These are phyloP conservation scores for Platismatia glauca DNA, from an alignment of 495 filamentous ascomycete genomes.

Conservation along the genomic window DNA sequence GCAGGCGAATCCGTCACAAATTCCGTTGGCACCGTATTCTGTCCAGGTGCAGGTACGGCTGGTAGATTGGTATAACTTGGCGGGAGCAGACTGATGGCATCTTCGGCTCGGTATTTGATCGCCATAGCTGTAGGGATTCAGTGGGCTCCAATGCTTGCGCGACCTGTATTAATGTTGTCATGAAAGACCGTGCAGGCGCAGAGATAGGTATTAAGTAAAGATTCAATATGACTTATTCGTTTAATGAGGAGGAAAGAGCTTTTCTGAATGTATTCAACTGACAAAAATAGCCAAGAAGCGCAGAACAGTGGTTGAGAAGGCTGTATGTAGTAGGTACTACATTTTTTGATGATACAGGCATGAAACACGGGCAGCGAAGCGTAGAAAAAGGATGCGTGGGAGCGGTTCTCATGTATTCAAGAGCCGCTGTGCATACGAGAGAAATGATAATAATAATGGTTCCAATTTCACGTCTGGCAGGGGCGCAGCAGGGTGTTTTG, in stretches of 20 bases:
- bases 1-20: background rate
- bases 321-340: background rate
- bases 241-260: background rate
- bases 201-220: background rate
- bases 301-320: constrained; percentile 9
- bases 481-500: background rate
- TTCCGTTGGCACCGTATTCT: background rate
- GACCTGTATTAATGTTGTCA: background rate
- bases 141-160: background rate
- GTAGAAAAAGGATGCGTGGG: background rate
- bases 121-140: background rate
- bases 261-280: background rate
- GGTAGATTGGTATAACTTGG: background rate
- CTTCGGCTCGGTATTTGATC: background rate
- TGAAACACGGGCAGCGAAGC: constrained; percentile 10
- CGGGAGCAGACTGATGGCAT: background rate
- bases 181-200: background rate
- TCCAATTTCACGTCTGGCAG: background rate
- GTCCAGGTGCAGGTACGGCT: background rate
- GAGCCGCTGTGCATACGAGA: background rate
- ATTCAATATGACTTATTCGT: background rate
- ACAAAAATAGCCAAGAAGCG: constrained; percentile 3
- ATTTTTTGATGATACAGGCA: background rate
- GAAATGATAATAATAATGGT: no score
- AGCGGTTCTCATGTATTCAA: constrained; percentile 1